Conservation (phyloP, 1,139 yeast genomes). For the Debaryomycetaceae sp. region DNA sequence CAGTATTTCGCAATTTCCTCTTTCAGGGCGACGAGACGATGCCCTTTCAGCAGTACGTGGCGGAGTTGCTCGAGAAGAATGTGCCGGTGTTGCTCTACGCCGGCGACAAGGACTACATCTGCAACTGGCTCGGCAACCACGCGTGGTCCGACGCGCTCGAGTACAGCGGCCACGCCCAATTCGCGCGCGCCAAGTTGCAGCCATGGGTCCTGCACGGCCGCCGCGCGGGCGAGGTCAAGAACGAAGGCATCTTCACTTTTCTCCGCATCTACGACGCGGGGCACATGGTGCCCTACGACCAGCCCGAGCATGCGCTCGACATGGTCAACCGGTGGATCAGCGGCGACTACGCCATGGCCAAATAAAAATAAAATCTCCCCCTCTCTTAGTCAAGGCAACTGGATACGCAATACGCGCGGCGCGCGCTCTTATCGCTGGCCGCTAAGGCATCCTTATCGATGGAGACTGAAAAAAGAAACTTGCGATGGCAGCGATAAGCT, state of each 20-base stretch:
- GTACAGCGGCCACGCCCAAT: slow-evolving; percentile 23
- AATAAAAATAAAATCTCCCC: not conserved
- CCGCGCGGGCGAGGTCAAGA: slow-evolving; percentile 57
- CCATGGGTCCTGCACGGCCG: slow-evolving; percentile 45
- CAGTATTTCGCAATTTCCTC: slow-evolving; percentile 52
- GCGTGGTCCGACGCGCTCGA: slow-evolving; percentile 31
- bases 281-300: slow-evolving; percentile 79
- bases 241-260: slow-evolving; percentile 52
- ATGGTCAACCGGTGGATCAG: slow-evolving; percentile 77
- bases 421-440: not conserved
- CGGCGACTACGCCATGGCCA: slow-evolving; percentile 37
- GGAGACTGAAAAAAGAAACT: not conserved
- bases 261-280: slow-evolving; percentile 64
- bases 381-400: not conserved
- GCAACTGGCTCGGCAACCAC: slow-evolving; percentile 39
- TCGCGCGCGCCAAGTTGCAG: slow-evolving; percentile 23
- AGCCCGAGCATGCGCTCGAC: slow-evolving; percentile 67
- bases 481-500: not conserved
- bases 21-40: slow-evolving; percentile 58
- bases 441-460: not conserved
- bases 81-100: slow-evolving; percentile 36
- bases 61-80: slow-evolving; percentile 51
- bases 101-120: slow-evolving; percentile 37
- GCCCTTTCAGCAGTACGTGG: slow-evolving; percentile 62
- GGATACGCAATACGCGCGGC: no score